phyloP scores from a whole-genome alignment of 108 stramenopile species.

The Bacterosira constricta region DNA sequence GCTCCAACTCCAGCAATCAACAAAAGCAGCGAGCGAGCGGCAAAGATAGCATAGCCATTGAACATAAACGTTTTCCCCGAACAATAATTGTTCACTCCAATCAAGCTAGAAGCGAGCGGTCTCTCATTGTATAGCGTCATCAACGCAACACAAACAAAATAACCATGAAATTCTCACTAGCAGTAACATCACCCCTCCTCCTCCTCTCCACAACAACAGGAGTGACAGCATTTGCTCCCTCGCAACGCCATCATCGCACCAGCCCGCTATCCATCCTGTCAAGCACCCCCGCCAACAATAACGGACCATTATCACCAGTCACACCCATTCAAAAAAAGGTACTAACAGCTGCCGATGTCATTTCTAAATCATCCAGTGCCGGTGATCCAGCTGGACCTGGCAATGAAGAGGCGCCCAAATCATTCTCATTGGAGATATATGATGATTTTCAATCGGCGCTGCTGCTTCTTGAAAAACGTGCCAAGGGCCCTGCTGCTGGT shows the following conservation, averaged over 20 bases:
- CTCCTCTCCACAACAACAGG: no score
- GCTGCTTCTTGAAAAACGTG: constrained; percentile 64
- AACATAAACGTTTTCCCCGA: no score
- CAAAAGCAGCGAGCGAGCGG: no score
- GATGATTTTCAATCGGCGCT: constrained; percentile 64
- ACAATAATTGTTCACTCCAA: no score
- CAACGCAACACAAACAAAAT: background rate
- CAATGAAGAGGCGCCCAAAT: constrained; percentile 53
- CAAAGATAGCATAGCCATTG: no score
- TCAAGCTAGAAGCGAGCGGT: no score
- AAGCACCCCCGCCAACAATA: background rate
- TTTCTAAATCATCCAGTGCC: background rate
- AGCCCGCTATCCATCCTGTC: background rate
- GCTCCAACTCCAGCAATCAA: no score
- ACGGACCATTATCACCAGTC: no score
- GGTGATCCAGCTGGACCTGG: background rate
- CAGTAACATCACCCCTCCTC: background rate
- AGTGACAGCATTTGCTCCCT: background rate
- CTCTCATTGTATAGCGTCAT: no score
- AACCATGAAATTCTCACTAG: background rate
- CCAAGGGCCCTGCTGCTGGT: constrained; percentile 64
- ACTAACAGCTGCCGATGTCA: constrained; percentile 19
- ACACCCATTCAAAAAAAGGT: constrained; percentile 15
- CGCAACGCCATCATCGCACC: background rate
- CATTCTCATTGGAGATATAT: constrained; percentile 61